Evolutionary conservation across 345 rosid species (phyloP).

Genomic region (Stellera chamaejasme): DNA sequence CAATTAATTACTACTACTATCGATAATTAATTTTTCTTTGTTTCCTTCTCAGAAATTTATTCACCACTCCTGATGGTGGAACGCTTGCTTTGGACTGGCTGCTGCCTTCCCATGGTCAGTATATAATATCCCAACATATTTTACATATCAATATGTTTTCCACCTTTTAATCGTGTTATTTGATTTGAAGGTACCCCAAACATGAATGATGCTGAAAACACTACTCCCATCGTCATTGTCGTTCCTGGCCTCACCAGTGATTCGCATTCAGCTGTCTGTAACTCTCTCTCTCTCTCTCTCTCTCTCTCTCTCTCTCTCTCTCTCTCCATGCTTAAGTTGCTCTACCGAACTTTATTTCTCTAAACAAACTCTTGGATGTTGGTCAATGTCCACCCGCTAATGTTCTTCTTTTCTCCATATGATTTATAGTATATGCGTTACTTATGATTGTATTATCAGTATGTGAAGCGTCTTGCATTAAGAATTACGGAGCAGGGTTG

Average conservation of each 20-base stretch:
- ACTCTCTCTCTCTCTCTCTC: background rate
- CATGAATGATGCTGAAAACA: conserved; percentile 18
- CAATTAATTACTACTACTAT: no score
- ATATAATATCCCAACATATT: no score
- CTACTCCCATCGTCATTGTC: conserved; percentile 47
- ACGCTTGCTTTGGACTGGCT: conserved; percentile 91
- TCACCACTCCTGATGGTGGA: conserved; percentile 72
- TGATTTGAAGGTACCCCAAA: conserved; percentile 11
- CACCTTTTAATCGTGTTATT: conserved; percentile 17
- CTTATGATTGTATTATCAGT: conserved; percentile 30
- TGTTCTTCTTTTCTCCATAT: no score
- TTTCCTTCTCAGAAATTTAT: conserved; percentile 38
- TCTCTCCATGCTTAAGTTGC: no score
- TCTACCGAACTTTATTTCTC: no score
- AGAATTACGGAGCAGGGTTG: conserved; percentile 55
- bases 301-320: background rate
- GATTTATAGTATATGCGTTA: no score
- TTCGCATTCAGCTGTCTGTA: conserved; percentile 51
- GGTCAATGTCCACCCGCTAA: no score
- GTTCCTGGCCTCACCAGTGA: conserved; percentile 74
- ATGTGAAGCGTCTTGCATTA: conserved; percentile 65
- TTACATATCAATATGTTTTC: no score
- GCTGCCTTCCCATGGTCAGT: conserved; percentile 42
- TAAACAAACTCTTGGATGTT: no score
- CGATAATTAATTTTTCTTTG: no score